Evolutionary conservation across 148 eudicot genomes (phyloP).

Genomic region (Hydrangea macrophylla): DNA sequence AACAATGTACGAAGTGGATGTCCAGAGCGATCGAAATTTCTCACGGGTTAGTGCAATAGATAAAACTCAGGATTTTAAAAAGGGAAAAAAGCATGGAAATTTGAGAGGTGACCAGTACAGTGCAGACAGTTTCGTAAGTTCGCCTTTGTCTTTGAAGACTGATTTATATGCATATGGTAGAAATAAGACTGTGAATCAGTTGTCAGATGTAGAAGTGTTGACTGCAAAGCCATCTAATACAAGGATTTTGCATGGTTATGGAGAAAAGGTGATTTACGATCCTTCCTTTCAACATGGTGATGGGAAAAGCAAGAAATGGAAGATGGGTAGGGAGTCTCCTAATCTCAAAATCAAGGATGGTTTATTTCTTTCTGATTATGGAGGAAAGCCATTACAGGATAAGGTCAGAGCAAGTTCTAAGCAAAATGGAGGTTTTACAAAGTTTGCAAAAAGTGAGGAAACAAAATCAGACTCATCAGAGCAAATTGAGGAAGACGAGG

Average conservation of each 20-base stretch:
- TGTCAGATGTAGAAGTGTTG: slow-evolving; percentile 62
- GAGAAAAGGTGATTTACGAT: slow-evolving; percentile 40
- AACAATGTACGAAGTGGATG: slow-evolving; percentile 36
- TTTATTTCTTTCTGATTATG: slow-evolving; percentile 30
- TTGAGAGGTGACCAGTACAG: slow-evolving; percentile 32
- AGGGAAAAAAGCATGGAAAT: slow-evolving; percentile 40
- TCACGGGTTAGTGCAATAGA: slow-evolving; percentile 29
- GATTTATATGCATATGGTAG: slow-evolving; percentile 36
- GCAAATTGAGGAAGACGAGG: slow-evolving; percentile 46
- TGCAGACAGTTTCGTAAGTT: slow-evolving; percentile 28
- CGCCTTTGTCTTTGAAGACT: slow-evolving; percentile 28
- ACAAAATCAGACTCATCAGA: slow-evolving; percentile 78
- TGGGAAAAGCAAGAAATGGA: slow-evolving; percentile 42
- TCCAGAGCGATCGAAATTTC: slow-evolving; percentile 34
- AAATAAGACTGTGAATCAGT: slow-evolving; percentile 51
- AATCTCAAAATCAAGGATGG: slow-evolving; percentile 34
- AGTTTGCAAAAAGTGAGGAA: slow-evolving; percentile 45
- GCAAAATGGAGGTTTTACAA: slow-evolving; percentile 39
- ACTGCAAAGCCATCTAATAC: slow-evolving; percentile 59
- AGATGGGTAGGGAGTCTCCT: slow-evolving; percentile 29
- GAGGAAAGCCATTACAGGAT: slow-evolving; percentile 30
- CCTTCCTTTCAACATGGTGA: slow-evolving; percentile 31
- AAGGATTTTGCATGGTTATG: slow-evolving; percentile 33
- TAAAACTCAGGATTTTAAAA: slow-evolving; percentile 31
- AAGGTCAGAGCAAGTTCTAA: slow-evolving; percentile 26